A percentile compares a stretch with the other conserved stretches of the same genome.
These are phyloP conservation scores for Lachnum nothofagi DNA, from an alignment of 2,329 filamentous ascomycete genomes.

Conservation along the genomic window DNA sequence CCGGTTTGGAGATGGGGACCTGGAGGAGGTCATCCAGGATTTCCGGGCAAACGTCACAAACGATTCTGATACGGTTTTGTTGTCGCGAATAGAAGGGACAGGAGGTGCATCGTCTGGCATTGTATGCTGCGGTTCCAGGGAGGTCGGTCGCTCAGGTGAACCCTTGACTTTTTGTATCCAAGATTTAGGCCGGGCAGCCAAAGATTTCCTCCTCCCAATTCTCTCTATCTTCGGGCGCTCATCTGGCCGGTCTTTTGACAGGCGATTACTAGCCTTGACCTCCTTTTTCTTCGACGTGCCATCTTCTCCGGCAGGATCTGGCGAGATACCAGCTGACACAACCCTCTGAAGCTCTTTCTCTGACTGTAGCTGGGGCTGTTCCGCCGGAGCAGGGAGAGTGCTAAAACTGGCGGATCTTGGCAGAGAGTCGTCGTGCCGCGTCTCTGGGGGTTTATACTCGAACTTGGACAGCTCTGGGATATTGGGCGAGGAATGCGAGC, in stretches of 20 bases:
- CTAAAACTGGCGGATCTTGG: constrained; percentile 55
- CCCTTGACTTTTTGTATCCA: constrained; percentile 33
- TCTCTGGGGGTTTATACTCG: constrained; percentile 24
- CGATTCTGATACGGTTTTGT: constrained; percentile 43
- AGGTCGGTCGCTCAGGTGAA: constrained; percentile 27
- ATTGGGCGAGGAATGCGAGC: constrained; percentile 33
- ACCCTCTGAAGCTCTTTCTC: constrained; percentile 20
- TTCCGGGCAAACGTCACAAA: constrained; percentile 46
- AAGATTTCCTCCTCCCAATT: constrained; percentile 30
- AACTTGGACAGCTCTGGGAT: constrained; percentile 26
- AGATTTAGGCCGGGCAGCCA: constrained; percentile 33
- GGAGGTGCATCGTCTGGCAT: constrained; percentile 34
- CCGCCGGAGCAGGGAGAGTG: constrained; percentile 41
- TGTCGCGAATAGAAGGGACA: constrained; percentile 28
- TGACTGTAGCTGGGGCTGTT: constrained; percentile 11
- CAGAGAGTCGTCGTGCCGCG: constrained; percentile 31
- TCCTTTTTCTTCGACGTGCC: constrained; percentile 15
- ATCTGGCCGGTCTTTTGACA: constrained; percentile 29
- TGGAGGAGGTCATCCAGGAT: constrained; percentile 44
- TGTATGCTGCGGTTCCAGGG: constrained; percentile 15
- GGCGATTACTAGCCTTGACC: constrained; percentile 12
- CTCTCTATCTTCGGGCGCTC: constrained; percentile 26
- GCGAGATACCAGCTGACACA: constrained; percentile 14
- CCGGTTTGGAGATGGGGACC: constrained; percentile 41
- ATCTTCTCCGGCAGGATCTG: constrained; percentile 7